Conservation (phyloP, 768 basidiomycete genomes). For the Tulasnella sp. region DNA sequence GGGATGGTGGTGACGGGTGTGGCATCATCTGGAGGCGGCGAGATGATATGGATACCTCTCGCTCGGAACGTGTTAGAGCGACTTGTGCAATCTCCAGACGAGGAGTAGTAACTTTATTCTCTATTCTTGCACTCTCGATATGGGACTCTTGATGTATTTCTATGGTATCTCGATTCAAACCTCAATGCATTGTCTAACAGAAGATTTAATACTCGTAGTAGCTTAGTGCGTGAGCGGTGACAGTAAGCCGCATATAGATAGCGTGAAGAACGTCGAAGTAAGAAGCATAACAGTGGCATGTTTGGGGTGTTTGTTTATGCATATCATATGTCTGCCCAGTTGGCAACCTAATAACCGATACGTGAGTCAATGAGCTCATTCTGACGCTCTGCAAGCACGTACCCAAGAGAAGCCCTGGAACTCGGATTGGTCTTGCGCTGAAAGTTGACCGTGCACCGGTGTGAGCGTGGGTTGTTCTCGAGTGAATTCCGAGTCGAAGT, state of each 20-base stretch:
- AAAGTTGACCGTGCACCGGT: conserved; percentile 90
- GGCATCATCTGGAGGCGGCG: conserved; percentile 33
- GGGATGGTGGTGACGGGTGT: conserved; percentile 50
- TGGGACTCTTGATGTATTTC: background rate
- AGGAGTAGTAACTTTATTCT: background rate
- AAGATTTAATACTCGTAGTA: background rate
- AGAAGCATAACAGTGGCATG: background rate
- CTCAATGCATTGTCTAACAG: background rate
- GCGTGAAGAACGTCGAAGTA: background rate
- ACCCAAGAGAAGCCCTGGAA: conserved; percentile 98
- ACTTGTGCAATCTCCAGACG: background rate
- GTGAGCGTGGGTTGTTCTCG: conserved; percentile 93
- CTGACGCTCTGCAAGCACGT: background rate
- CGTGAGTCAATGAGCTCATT: background rate
- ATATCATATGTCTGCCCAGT: conserved; percentile 24
- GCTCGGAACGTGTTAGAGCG: conserved; percentile 54
- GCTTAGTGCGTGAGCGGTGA: background rate
- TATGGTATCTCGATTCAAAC: background rate
- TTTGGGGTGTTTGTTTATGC: background rate
- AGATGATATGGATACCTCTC: conserved; percentile 80
- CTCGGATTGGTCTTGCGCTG: conserved; percentile 81
- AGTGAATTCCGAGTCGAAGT: conserved; percentile 97
- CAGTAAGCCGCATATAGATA: background rate
- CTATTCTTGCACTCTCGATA: background rate
- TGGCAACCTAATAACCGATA: background rate